These are phyloP conservation scores for Amaranthus cruentus DNA, from an alignment of 148 eudicot species.

Conservation along the genomic window DNA sequence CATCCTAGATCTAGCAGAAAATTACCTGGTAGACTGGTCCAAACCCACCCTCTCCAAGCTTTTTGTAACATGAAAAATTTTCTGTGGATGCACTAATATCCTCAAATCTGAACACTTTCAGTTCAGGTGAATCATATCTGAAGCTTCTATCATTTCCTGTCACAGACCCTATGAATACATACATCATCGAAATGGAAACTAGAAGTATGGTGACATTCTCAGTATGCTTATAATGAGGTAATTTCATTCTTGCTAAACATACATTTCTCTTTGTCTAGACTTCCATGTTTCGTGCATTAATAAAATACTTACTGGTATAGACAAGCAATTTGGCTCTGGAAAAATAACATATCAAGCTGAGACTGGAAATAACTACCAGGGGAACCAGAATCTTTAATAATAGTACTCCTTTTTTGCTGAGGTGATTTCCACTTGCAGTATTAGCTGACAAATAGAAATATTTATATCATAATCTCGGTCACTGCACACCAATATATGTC, in stretches of 20 bases:
- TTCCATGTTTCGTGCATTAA: not conserved
- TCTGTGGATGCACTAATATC: conserved; percentile 31
- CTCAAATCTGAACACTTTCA: conserved; percentile 26
- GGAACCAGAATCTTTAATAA: conserved; percentile 23
- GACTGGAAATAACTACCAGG: conserved; percentile 3
- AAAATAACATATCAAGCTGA: conserved; percentile 12
- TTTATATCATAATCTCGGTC: no score
- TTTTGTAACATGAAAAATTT: conserved; percentile 27
- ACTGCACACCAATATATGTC: no score
- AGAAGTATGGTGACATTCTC: no score
- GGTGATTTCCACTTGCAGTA: conserved; percentile 7
- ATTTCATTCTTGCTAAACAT: no score
- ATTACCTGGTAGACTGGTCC: conserved; percentile 47
- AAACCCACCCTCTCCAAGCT: conserved; percentile 48
- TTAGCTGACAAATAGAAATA: conserved; percentile 17
- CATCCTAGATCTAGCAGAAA: no score
- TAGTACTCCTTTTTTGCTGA: not conserved
- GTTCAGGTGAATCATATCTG: conserved; percentile 15
- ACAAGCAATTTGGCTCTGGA: conserved; percentile 13
- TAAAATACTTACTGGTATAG: conserved; percentile 17
- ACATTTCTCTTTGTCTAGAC: no score
- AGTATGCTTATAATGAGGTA: no score
- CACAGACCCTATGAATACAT: not conserved
- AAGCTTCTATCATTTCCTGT: not conserved
- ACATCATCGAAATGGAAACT: not conserved